Evolutionary conservation across 768 basidiomycete species (phyloP).

Genomic region (Boletus subcaerulescens): DNA sequence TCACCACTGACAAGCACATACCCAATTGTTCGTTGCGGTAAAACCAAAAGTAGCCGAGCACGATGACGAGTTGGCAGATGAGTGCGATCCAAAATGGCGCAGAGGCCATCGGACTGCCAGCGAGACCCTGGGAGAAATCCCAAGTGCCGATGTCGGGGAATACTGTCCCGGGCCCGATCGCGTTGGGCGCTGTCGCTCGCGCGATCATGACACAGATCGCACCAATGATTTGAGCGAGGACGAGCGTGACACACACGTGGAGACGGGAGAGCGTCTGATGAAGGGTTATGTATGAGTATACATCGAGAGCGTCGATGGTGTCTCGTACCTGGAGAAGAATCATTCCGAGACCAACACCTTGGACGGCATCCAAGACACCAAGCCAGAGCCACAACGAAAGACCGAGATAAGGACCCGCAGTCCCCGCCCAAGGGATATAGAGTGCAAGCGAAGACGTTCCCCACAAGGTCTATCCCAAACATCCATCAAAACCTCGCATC

Average conservation of each 20-base stretch:
- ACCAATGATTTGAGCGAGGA: conserved; percentile 87
- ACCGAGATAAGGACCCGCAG: conserved; percentile 82
- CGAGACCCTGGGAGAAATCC: conserved; percentile 74
- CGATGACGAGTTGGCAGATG: conserved; percentile 77
- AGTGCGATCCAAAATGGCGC: conserved; percentile 89
- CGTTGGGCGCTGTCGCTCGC: conserved; percentile 84
- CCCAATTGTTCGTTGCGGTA: conserved; percentile 92
- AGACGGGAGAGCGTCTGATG: conserved; percentile 79
- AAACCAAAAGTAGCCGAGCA: conserved; percentile 94
- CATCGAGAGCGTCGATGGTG: neutral
- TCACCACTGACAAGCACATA: conserved; percentile 32
- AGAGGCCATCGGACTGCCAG: conserved; percentile 76
- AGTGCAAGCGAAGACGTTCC: conserved; percentile 90
- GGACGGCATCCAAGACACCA: conserved; percentile 89
- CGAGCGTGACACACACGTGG: conserved; percentile 91
- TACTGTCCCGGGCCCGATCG: conserved; percentile 84
- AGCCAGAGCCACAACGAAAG: conserved; percentile 93
- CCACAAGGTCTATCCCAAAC: conserved; percentile 71
- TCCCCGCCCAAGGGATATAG: conserved; percentile 92
- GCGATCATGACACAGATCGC: conserved; percentile 91
- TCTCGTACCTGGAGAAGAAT: conserved; percentile 65
- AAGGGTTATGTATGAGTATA: neutral
- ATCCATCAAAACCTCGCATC: neutral
- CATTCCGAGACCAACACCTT: conserved; percentile 93
- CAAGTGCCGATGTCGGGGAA: conserved; percentile 92